These are phyloP conservation scores for Elsinoe perseae DNA, from an alignment of 2,329 filamentous ascomycete genomes.

Conservation along the genomic window DNA sequence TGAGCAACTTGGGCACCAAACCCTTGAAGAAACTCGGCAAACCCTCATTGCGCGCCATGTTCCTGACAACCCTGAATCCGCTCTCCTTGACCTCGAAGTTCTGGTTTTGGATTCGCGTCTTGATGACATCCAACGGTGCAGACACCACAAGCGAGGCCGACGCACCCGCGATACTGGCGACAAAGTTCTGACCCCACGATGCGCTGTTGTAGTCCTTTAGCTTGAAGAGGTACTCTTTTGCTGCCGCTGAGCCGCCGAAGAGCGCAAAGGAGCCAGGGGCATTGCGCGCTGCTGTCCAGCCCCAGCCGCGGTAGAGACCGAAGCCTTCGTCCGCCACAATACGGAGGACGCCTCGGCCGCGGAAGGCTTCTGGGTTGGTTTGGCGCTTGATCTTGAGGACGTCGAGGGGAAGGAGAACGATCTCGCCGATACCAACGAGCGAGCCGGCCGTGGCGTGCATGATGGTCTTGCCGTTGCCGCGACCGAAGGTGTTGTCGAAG, in stretches of 20 bases:
- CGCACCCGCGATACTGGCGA: conserved; percentile 90
- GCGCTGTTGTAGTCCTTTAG: conserved; percentile 94
- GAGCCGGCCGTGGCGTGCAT: conserved; percentile 95
- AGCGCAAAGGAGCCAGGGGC: conserved; percentile 97
- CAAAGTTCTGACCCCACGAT: conserved; percentile 90
- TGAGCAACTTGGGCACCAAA: conserved; percentile 89
- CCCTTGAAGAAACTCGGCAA: conserved; percentile 92
- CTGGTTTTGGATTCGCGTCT: conserved; percentile 95
- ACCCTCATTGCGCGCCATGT: conserved; percentile 91
- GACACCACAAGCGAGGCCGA: conserved; percentile 92
- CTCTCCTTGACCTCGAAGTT: conserved; percentile 98
- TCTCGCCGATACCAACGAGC: conserved; percentile 95
- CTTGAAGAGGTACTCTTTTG: conserved; percentile 90
- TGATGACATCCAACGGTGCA: conserved; percentile 94
- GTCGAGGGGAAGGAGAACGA: conserved; percentile 87
- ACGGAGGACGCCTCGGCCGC: conserved; percentile 79
- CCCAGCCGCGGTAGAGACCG: conserved; percentile 89
- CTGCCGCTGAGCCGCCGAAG: conserved; percentile 93
- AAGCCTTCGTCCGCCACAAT: conserved; percentile 94
- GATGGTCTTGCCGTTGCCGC: conserved; percentile 95
- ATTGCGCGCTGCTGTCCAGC: conserved; percentile 95
- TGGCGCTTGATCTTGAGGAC: conserved; percentile 99
- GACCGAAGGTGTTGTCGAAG: conserved; percentile 86
- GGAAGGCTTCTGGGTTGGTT: conserved; percentile 97
- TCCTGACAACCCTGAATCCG: conserved; percentile 81